These are phyloP conservation scores for Chaetomium olivaceum DNA, from an alignment of 2,329 filamentous ascomycete species.

Conservation along the genomic window DNA sequence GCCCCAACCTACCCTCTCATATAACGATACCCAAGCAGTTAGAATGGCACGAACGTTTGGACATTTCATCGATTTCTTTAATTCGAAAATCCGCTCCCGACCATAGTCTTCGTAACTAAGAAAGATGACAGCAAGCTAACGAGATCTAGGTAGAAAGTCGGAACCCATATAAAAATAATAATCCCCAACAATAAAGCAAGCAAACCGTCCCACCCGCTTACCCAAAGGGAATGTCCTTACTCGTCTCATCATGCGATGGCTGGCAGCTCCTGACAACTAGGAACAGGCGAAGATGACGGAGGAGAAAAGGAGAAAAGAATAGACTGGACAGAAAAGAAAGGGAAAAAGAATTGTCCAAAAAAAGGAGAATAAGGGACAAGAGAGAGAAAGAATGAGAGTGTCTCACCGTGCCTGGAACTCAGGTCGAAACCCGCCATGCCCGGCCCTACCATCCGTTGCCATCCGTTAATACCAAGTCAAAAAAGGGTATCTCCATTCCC, in stretches of 20 bases:
- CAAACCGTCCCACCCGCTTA: not conserved
- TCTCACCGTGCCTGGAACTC: not conserved
- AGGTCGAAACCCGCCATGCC: not conserved
- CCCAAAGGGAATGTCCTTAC: not conserved
- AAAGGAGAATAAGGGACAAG: not conserved
- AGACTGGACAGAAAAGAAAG: not conserved
- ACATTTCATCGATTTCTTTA: not conserved
- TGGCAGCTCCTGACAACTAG: not conserved
- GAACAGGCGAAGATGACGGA: not conserved
- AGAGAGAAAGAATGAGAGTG: not conserved
- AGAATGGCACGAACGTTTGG: not conserved
- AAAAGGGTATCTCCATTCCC: constrained; percentile 17
- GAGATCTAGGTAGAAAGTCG: not conserved
- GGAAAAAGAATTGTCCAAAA: not conserved
- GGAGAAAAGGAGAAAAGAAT: not conserved
- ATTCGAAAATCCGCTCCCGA: not conserved
- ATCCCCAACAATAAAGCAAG: not conserved
- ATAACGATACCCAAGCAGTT: not conserved
- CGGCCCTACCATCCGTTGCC: not conserved
- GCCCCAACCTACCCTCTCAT: too few species aligned
- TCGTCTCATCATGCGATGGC: not conserved
- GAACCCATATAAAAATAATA: not conserved
- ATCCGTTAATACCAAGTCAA: constrained; percentile 1
- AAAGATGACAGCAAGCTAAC: not conserved
- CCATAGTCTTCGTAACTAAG: not conserved